Conservation (phyloP, 2,329 filamentous ascomycete genomes). For the Boeremia exigua region DNA sequence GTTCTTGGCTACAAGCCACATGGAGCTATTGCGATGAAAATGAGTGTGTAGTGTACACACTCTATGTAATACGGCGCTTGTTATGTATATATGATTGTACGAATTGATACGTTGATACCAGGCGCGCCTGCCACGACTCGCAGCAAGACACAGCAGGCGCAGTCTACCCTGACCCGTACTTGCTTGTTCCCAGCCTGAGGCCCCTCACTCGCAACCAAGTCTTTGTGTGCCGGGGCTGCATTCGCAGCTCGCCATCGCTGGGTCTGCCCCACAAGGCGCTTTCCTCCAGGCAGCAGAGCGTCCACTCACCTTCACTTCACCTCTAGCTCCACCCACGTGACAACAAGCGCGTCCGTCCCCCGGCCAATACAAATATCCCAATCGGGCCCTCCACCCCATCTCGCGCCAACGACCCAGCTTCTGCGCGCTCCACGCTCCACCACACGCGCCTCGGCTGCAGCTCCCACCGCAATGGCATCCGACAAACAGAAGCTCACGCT, state of each 20-base stretch:
- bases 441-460: neutral
- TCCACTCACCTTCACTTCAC: slow-evolving; percentile 4
- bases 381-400: neutral
- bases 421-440: neutral
- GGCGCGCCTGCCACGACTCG: neutral
- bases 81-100: slow-evolving; percentile 11
- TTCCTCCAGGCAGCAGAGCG: slow-evolving; percentile 8
- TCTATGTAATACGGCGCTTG: neutral
- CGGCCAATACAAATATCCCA: neutral
- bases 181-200: neutral
- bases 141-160: neutral
- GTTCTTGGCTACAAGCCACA: slow-evolving; percentile 89
- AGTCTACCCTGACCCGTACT: neutral
- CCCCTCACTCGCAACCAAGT: neutral
- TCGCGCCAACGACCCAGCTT: neutral
- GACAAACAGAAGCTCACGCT: slow-evolving; percentile 10
- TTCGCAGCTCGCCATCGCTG: neutral
- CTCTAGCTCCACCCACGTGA: slow-evolving; percentile 4
- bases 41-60: slow-evolving; percentile 74
- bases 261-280: slow-evolving; percentile 2
- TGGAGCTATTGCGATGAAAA: slow-evolving; percentile 95
- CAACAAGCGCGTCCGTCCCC: neutral
- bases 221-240: neutral
- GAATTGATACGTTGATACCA: neutral
- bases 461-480: neutral